These are phyloP conservation scores for Letharia columbiana DNA, from an alignment of 495 filamentous ascomycete genomes.

Conservation along the genomic window DNA sequence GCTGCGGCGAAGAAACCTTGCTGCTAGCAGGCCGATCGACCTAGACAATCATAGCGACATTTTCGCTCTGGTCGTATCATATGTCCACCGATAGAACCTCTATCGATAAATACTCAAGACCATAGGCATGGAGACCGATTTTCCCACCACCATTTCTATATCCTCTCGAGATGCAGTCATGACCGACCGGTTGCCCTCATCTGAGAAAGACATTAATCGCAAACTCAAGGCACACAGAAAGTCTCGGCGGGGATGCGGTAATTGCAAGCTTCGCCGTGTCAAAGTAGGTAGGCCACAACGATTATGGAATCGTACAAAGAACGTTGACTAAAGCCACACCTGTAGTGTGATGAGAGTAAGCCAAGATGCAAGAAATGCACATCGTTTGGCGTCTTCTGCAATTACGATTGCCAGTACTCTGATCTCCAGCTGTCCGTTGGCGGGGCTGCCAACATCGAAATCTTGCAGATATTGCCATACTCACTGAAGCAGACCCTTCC, in stretches of 20 bases:
- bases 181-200: background rate
- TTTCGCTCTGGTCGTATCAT: too few species aligned
- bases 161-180: background rate
- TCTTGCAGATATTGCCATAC: slow-evolving; percentile 10
- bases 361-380: slow-evolving; percentile 39
- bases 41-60: too few species aligned
- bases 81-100: too few species aligned
- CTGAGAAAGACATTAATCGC: background rate
- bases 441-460: slow-evolving; percentile 29
- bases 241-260: slow-evolving; percentile 42
- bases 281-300: slow-evolving; percentile 31
- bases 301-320: background rate
- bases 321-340: slow-evolving; percentile 7
- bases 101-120: too few species aligned
- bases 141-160: background rate
- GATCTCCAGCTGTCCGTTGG: slow-evolving; percentile 35
- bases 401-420: slow-evolving; percentile 32
- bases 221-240: slow-evolving; percentile 30
- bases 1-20: too few species aligned
- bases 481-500: slow-evolving; percentile 4
- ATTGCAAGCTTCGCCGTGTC: slow-evolving; percentile 43
- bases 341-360: slow-evolving; percentile 40
- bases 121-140: background rate
- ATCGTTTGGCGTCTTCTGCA: slow-evolving; percentile 39
- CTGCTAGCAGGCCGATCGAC: too few species aligned